These are phyloP conservation scores for Pogostemon cablin DNA, from an alignment of 257 asterid species.

Conservation along the genomic window DNA sequence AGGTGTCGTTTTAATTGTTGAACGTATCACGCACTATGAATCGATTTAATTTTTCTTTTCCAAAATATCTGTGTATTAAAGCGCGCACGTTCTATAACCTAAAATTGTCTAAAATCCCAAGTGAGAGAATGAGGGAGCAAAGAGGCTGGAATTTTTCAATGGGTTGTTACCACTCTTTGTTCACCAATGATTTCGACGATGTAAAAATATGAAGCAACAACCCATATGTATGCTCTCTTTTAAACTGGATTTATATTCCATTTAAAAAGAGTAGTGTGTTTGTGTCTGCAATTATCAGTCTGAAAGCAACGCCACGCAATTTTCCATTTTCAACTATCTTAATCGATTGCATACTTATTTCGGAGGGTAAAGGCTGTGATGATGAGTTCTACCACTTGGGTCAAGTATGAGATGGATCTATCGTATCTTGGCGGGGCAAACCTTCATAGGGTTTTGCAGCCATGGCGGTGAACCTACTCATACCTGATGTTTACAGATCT, in stretches of 20 bases:
- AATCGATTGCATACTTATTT: no score
- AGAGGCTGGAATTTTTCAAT: slow-evolving; percentile 22
- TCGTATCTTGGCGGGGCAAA: slow-evolving; percentile 18
- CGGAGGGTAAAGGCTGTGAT: neutral
- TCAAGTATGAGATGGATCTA: neutral
- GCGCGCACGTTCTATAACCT: no score
- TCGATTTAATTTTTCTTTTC: no score
- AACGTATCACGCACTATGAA: no score
- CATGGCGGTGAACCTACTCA: neutral
- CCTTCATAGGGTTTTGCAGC: slow-evolving; percentile 19
- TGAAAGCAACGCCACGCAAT: no score
- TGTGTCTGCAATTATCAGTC: no score
- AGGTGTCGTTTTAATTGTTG: no score
- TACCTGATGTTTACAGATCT: neutral
- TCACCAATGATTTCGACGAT: slow-evolving; percentile 29
- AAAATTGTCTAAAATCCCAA: slow-evolving; percentile 29
- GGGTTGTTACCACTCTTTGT: slow-evolving; percentile 39
- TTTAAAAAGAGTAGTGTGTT: no score
- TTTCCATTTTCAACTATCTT: no score
- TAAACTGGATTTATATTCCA: no score
- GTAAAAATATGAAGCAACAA: slow-evolving; percentile 10
- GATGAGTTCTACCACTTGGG: slow-evolving; percentile 3
- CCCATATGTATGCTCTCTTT: slow-evolving; percentile 7
- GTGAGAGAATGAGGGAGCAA: slow-evolving; percentile 39
- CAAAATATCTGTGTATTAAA: neutral